Conservation (phyloP, 306 rosid genomes). For the Geum urbanum region DNA sequence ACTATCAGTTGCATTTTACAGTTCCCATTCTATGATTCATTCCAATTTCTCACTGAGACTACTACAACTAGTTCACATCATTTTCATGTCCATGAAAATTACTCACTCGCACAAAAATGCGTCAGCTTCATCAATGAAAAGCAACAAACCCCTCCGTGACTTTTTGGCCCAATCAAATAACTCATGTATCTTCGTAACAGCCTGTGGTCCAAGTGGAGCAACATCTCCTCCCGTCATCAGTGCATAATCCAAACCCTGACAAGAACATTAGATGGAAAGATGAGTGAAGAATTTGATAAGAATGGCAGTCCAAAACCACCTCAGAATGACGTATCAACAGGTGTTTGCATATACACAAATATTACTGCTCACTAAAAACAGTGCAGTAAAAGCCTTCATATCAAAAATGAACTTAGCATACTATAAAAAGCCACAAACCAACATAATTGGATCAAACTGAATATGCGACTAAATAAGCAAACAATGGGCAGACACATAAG, state of each 20-base stretch:
- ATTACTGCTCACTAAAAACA: not conserved
- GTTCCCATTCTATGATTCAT: not conserved
- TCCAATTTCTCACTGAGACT: not conserved
- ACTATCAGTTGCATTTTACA: slow-evolving; percentile 11
- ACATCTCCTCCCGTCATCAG: slow-evolving; percentile 99
- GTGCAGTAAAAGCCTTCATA: not conserved
- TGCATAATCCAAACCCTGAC: slow-evolving; percentile 90
- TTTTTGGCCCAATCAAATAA: slow-evolving; percentile 95
- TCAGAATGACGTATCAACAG: not conserved
- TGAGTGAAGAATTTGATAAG: not conserved
- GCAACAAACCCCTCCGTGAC: slow-evolving; percentile 79
- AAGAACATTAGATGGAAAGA: slow-evolving; percentile 5
- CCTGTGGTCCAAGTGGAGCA: slow-evolving; percentile 93
- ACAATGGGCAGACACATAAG: slow-evolving; percentile 8
- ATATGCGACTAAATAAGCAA: not conserved
- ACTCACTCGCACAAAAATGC: slow-evolving; percentile 99
- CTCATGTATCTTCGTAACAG: slow-evolving; percentile 96
- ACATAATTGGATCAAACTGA: not conserved
- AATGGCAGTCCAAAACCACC: not conserved
- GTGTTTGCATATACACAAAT: not conserved
- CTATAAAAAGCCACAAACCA: not conserved
- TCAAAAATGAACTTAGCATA: not conserved
- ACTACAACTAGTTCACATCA: not conserved
- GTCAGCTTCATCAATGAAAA: slow-evolving; percentile 97
- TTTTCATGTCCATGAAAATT: not conserved